A percentile compares a stretch with the other conserved stretches of the same genome.
Conservation (phyloP, 1,139 yeast genomes). For the Saccharomyces hybrid region DNA sequence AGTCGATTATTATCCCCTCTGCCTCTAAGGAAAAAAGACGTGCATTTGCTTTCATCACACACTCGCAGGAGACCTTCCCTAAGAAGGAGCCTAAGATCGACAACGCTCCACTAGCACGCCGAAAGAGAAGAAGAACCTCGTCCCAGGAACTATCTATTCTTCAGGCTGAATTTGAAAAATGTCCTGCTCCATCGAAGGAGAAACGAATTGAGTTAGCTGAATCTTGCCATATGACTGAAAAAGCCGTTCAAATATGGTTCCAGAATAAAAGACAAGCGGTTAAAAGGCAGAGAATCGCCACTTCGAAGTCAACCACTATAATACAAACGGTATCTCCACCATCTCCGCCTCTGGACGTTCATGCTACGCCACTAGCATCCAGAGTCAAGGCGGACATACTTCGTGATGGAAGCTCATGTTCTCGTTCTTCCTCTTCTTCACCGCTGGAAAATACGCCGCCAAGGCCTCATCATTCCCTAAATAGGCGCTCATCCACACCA, state of each 20-base stretch:
- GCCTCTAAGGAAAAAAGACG: constrained; percentile 32
- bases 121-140: constrained; percentile 92
- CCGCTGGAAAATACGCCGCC: constrained; percentile 4
- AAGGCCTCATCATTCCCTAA: background rate
- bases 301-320: constrained; percentile 4
- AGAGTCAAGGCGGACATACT: constrained; percentile 6
- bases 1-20: constrained; percentile 22
- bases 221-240: constrained; percentile 82
- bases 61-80: constrained; percentile 81
- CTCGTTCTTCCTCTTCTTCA: constrained; percentile 6
- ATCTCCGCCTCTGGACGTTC: background rate
- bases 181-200: constrained; percentile 74
- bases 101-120: constrained; percentile 81
- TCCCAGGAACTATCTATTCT: constrained; percentile 76
- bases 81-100: constrained; percentile 79
- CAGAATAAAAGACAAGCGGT: constrained; percentile 52
- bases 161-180: constrained; percentile 67
- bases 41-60: constrained; percentile 84
- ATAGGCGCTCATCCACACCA: constrained; percentile 1
- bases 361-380: constrained; percentile 10
- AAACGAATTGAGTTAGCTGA: constrained; percentile 70
- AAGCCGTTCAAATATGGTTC: constrained; percentile 97
- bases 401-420: constrained; percentile 3
- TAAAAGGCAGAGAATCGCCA: constrained; percentile 10
- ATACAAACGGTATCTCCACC: background rate